These are phyloP conservation scores for Penicillium sp. DNA, from an alignment of 2,329 filamentous ascomycete species.

Conservation along the genomic window DNA sequence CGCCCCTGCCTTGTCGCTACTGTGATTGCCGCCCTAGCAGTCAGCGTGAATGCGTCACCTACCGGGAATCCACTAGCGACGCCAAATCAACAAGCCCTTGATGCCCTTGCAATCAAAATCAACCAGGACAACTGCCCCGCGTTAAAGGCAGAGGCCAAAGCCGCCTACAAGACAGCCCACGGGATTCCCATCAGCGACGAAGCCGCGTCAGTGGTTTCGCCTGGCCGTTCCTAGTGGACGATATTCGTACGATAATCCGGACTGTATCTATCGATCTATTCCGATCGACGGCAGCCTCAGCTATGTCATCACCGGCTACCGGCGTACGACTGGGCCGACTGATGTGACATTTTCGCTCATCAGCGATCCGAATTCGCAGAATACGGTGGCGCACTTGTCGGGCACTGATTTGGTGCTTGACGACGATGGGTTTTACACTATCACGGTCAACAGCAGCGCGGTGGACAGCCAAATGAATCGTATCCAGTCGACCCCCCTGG, in stretches of 20 bases:
- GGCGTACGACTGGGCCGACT: slow-evolving; percentile 2
- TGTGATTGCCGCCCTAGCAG: not conserved
- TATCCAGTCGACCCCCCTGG: slow-evolving; percentile 2
- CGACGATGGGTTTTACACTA: slow-evolving; percentile 12
- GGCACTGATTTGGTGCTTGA: slow-evolving; percentile 12
- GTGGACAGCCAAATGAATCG: slow-evolving; percentile 7
- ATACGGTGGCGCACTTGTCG: slow-evolving; percentile 10
- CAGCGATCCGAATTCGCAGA: slow-evolving; percentile 17
- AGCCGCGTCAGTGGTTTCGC: slow-evolving; percentile 13
- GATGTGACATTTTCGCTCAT: slow-evolving; percentile 18
- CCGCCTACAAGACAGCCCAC: slow-evolving; percentile 11
- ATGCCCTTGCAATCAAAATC: slow-evolving; percentile 13
- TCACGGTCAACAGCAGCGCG: slow-evolving; percentile 13
- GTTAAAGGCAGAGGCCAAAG: slow-evolving; percentile 10
- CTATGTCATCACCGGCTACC: slow-evolving; percentile 10
- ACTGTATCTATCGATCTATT: slow-evolving; percentile 17
- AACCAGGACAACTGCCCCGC: slow-evolving; percentile 4
- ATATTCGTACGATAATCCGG: slow-evolving; percentile 19
- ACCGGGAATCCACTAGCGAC: slow-evolving; percentile 11
- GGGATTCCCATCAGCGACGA: slow-evolving; percentile 13
- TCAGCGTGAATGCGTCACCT: not conserved
- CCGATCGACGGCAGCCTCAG: slow-evolving; percentile 11
- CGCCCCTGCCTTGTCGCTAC: not conserved
- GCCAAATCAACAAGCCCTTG: slow-evolving; percentile 6
- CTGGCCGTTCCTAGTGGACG: slow-evolving; percentile 14